Evolutionary conservation across 805 yeast genomes (phyloP).

Genomic region (Yarrowia divulgata): DNA sequence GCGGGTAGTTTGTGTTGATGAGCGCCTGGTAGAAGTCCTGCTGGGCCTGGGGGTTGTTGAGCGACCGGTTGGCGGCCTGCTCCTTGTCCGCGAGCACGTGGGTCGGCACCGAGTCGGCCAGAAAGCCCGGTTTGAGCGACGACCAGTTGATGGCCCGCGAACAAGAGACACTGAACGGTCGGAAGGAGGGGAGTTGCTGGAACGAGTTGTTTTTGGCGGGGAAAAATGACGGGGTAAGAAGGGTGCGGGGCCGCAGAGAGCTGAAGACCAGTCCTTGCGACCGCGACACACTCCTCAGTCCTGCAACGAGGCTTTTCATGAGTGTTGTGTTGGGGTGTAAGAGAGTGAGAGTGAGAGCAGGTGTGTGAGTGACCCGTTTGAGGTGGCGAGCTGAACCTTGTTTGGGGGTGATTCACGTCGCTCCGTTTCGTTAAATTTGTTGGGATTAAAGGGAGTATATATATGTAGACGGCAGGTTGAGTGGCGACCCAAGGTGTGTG

Average conservation of each 20-base stretch:
- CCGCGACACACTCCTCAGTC: constrained; percentile 35
- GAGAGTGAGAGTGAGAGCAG: too few species aligned
- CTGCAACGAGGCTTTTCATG: constrained; percentile 19
- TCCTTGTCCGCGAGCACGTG: constrained; percentile 66
- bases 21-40: constrained; percentile 82
- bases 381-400: constrained; percentile 21
- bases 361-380: neutral
- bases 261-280: neutral
- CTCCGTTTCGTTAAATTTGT: neutral
- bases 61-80: constrained; percentile 81
- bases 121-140: constrained; percentile 22
- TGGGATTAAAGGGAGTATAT: too few species aligned
- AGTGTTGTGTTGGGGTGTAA: constrained; percentile 1
- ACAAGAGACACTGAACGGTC: too few species aligned
- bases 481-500: neutral
- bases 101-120: constrained; percentile 37
- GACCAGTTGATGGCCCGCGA: constrained; percentile 23
- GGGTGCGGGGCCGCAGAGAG: neutral
- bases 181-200: neutral
- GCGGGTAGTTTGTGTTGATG: constrained; percentile 87
- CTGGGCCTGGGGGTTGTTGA: constrained; percentile 73
- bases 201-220: neutral
- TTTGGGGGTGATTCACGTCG: too few species aligned
- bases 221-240: too few species aligned
- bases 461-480: neutral